Evolutionary conservation across 2,329 filamentous ascomycete species (phyloP).

Genomic region (Phyllosticta ampelicida): DNA sequence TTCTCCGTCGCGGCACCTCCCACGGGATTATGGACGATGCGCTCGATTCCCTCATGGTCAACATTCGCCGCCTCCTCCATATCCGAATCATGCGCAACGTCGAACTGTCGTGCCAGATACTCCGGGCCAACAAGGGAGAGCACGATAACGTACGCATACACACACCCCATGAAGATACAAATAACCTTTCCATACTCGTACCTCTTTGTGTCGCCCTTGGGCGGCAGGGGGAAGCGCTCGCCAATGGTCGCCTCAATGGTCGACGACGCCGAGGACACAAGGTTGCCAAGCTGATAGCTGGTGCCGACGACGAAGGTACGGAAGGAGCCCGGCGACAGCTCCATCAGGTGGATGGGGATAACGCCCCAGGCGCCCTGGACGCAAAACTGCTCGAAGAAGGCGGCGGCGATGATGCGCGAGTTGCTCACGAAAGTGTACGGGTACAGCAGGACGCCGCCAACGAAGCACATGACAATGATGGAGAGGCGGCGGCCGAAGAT

Average conservation of each 20-base stretch:
- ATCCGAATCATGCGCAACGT: conserved; percentile 24
- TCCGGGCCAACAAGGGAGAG: conserved; percentile 53
- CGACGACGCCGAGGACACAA: conserved; percentile 56
- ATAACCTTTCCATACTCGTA: conserved; percentile 68
- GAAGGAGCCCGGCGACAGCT: conserved; percentile 61
- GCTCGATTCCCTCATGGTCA: conserved; percentile 9
- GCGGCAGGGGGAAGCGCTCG: conserved; percentile 59
- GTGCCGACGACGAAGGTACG: conserved; percentile 66
- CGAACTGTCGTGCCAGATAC: conserved; percentile 27
- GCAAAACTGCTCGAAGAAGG: conserved; percentile 60
- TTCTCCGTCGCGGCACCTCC: background rate
- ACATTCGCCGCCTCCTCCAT: conserved; percentile 20
- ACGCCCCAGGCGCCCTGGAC: conserved; percentile 29
- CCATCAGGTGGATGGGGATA: conserved; percentile 54
- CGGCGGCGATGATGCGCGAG: conserved; percentile 60
- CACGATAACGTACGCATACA: conserved; percentile 54
- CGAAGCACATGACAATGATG: conserved; percentile 40
- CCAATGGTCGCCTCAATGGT: conserved; percentile 70
- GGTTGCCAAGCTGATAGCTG: conserved; percentile 66
- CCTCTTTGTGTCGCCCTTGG: conserved; percentile 28
- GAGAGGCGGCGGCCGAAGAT: conserved; percentile 38
- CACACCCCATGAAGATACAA: conserved; percentile 82
- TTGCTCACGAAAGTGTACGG: conserved; percentile 63
- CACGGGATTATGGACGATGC: conserved; percentile 1
- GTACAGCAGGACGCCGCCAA: conserved; percentile 69